Base-by-base conservation (phyloP, 2,329 filamentous ascomycete species). In the Colletotrichum spaethianum region DNA sequence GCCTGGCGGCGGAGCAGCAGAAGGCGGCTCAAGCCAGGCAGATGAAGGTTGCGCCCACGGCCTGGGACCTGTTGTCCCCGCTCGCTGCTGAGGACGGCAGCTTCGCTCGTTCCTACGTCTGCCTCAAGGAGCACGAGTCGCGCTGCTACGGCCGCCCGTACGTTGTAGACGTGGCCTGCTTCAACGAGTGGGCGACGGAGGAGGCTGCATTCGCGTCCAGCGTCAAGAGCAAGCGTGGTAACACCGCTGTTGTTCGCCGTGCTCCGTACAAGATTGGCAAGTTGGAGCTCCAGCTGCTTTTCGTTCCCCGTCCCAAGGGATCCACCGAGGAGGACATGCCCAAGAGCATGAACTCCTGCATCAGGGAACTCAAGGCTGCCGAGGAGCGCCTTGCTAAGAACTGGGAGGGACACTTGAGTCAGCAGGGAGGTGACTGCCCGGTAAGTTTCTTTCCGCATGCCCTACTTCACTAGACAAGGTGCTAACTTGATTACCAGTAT, bases 171-270 rank as follows among this genome's bases (percentile, higher is more conserved):
- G 91, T 98, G 67, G 93, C 94, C 23, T 97, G 95, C 83, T 99
- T 98, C 89, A 99, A 99, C 79, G 96, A 99, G 84, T 99, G 96
- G 96, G 96, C 96, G 0, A 92, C 93, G 3, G 96, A 99, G 80
- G 94, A 96, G 76, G 91, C 90, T 12, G 87, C 87, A 31, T 92
- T 92, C 73, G 90, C 93, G 6, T 97, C 92, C 78, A 98, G 94
- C 82, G 93, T 98, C 74, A 97, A 97, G 88, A 98, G 94, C 87
- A 98, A 98, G 90, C 93, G 93, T 74, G 90, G 91, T 52, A 91
- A 89, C 74, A 89, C 88, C 31, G 87, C 90, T 20, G 89, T 94
- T 63, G 90, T 94, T 52, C 92, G 96, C 70, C 91, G 93, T 63
- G 96, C 96, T 16, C 96, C 96, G n/a, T 99, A 99, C 85, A 94